Percentiles rank a stretch among this genome's conserved stretches.
Evolutionary conservation across 2,329 filamentous ascomycete genomes (phyloP).

Genomic region (Sporothrix protearum): DNA sequence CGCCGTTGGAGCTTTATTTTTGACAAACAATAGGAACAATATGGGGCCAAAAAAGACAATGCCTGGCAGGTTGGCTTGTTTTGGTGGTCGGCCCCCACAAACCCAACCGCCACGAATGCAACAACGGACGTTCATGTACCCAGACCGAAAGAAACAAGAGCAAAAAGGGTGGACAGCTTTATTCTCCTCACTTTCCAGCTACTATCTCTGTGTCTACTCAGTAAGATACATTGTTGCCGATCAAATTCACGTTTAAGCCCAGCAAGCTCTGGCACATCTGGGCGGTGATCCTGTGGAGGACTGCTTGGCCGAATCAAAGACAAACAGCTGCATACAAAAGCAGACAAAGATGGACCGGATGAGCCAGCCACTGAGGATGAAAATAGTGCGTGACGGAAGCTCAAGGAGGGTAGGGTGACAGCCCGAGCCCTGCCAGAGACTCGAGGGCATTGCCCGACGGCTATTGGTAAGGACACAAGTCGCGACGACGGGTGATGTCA

Average conservation of each 20-base stretch:
- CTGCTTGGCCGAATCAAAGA: background rate
- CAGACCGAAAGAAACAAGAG: background rate
- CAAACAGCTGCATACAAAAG: background rate
- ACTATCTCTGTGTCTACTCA: background rate
- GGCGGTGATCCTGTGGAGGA: background rate
- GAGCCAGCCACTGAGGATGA: background rate
- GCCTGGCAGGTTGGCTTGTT: background rate
- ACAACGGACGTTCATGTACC: background rate
- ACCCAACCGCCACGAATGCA: background rate
- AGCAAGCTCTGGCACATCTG: background rate
- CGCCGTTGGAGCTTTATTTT: background rate
- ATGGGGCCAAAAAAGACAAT: background rate
- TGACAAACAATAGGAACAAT: background rate
- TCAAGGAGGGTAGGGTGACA: background rate
- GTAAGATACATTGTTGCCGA: background rate
- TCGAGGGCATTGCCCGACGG: background rate
- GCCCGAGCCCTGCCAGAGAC: background rate
- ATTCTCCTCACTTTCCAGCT: background rate
- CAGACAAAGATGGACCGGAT: background rate
- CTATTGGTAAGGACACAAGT: background rate
- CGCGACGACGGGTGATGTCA: background rate
- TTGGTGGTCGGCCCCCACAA: slow-evolving; percentile 3
- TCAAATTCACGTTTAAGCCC: background rate
- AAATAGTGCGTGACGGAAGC: background rate
- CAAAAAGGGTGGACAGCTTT: background rate